These are phyloP conservation scores for Podospora australis DNA, from an alignment of 495 filamentous ascomycete genomes.

Conservation along the genomic window DNA sequence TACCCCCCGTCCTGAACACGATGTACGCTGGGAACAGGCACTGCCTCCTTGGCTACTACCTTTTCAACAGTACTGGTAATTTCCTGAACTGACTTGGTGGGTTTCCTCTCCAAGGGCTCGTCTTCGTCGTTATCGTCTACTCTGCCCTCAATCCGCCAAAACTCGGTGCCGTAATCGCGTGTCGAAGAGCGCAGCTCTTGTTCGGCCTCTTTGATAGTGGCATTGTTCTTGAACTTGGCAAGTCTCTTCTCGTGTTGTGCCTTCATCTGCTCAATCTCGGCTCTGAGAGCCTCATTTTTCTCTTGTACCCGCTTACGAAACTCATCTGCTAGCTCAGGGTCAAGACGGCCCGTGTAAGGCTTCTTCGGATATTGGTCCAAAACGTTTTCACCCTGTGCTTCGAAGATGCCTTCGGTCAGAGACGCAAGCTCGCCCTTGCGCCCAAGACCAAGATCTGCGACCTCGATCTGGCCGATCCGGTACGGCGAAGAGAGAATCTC, in stretches of 20 bases:
- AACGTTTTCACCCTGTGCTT: constrained; percentile 53
- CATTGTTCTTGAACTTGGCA: constrained; percentile 63
- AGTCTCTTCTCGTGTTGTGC: constrained; percentile 66
- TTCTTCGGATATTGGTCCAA: constrained; percentile 40
- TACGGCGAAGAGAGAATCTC: constrained; percentile 90
- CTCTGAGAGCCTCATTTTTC: constrained; percentile 57
- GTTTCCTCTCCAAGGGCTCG: constrained; percentile 33
- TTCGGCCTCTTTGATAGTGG: constrained; percentile 59
- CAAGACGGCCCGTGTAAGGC: constrained; percentile 54
- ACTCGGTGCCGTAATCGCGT: constrained; percentile 50
- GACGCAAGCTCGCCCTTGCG: constrained; percentile 76
- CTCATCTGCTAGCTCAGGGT: constrained; percentile 61
- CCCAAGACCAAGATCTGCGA: constrained; percentile 79
- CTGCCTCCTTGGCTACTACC: constrained; percentile 49
- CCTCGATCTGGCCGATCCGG: constrained; percentile 72
- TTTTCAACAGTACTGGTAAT: constrained; percentile 53
- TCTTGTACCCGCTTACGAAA: constrained; percentile 68
- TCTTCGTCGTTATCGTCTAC: constrained; percentile 49
- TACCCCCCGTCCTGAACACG: constrained; percentile 66
- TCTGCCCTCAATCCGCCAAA: constrained; percentile 59
- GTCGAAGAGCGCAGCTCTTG: constrained; percentile 51
- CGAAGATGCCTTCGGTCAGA: constrained; percentile 72
- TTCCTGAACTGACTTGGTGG: constrained; percentile 53
- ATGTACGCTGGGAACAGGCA: constrained; percentile 53
- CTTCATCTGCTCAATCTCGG: constrained; percentile 79